A percentile compares a stretch with the other conserved stretches of the same genome.
These are phyloP conservation scores for Penicillium verrucosum DNA, from an alignment of 2,329 filamentous ascomycete species.

Conservation along the genomic window DNA sequence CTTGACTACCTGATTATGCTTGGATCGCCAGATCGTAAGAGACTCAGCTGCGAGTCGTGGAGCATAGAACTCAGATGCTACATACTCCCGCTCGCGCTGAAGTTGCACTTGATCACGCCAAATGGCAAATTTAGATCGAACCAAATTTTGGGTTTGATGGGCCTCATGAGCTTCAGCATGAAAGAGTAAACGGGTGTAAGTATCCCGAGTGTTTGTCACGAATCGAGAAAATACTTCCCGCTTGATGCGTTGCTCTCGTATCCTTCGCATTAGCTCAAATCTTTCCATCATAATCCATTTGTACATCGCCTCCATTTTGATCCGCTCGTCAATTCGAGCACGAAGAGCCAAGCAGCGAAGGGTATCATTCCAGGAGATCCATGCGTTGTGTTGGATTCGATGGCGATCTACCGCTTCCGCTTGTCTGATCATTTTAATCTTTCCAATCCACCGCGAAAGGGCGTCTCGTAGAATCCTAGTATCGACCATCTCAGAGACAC, in stretches of 20 bases:
- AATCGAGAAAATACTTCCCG: slow-evolving; percentile 40
- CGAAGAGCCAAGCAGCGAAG: slow-evolving; percentile 54
- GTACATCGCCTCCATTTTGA: slow-evolving; percentile 56
- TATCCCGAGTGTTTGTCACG: slow-evolving; percentile 38
- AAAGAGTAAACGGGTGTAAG: slow-evolving; percentile 37
- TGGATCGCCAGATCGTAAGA: slow-evolving; percentile 38
- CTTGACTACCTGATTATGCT: slow-evolving; percentile 43
- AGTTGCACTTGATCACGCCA: slow-evolving; percentile 40
- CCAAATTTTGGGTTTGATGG: slow-evolving; percentile 32
- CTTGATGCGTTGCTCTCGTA: slow-evolving; percentile 41
- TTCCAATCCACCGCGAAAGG: slow-evolving; percentile 51
- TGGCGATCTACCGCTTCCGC: slow-evolving; percentile 51
- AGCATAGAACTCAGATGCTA: slow-evolving; percentile 44
- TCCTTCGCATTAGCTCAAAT: slow-evolving; percentile 39
- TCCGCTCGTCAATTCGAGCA: slow-evolving; percentile 54
- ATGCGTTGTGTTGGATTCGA: slow-evolving; percentile 56
- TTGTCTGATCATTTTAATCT: slow-evolving; percentile 43
- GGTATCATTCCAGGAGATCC: slow-evolving; percentile 61
- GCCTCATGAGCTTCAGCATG: slow-evolving; percentile 37
- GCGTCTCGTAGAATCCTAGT: slow-evolving; percentile 45
- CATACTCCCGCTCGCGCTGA: slow-evolving; percentile 41
- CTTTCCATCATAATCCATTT: slow-evolving; percentile 58
- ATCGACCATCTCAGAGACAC: slow-evolving; percentile 46
- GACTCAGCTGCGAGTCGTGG: slow-evolving; percentile 42
- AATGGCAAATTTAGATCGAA: slow-evolving; percentile 33